phyloP scores from a whole-genome alignment of 495 filamentous ascomycete species.

The Schizothecium vesticola region DNA sequence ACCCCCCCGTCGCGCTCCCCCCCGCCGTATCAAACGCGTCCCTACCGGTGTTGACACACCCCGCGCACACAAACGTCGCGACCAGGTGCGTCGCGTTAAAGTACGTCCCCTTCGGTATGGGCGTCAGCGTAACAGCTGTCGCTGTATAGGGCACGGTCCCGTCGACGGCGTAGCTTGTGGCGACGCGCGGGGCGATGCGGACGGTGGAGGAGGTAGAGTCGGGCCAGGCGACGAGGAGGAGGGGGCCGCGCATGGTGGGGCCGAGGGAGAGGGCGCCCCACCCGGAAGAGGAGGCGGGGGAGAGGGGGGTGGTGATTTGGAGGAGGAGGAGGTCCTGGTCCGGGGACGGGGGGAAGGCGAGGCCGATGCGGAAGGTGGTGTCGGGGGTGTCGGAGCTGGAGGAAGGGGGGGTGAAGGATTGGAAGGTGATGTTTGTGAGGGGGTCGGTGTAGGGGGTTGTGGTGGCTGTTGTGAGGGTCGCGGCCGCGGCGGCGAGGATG shows the following conservation, averaged over 20 bases:
- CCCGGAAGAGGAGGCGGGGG: slow-evolving; percentile 12
- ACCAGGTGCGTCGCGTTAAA: slow-evolving; percentile 22
- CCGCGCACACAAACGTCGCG: slow-evolving; percentile 24
- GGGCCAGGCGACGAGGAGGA: slow-evolving; percentile 23
- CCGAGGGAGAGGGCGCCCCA: slow-evolving; percentile 25
- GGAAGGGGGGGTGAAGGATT: slow-evolving; percentile 24
- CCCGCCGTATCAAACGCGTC: too few species aligned
- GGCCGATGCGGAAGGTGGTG: slow-evolving; percentile 21
- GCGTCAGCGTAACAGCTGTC: slow-evolving; percentile 4
- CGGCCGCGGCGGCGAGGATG: too few species aligned
- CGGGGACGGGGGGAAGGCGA: slow-evolving; percentile 23
- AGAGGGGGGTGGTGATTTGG: slow-evolving; percentile 22
- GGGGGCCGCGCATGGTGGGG: slow-evolving; percentile 15
- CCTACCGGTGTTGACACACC: too few species aligned
- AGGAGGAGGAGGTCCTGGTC: slow-evolving; percentile 16
- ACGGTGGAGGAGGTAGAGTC: slow-evolving; percentile 2
- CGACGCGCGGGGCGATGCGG: slow-evolving; percentile 12
- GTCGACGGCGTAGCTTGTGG: slow-evolving; percentile 4
- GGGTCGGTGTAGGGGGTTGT: too few species aligned
- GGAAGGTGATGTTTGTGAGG: too few species aligned
- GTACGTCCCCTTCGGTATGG: slow-evolving; percentile 19
- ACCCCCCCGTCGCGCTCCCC: background rate
- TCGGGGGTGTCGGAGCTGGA: slow-evolving; percentile 18
- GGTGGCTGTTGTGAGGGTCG: too few species aligned
- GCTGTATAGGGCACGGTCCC: slow-evolving; percentile 11